Evolutionary conservation across 1,284 basidiomycete species (phyloP).

Genomic region (Takashimella tepidaria): DNA sequence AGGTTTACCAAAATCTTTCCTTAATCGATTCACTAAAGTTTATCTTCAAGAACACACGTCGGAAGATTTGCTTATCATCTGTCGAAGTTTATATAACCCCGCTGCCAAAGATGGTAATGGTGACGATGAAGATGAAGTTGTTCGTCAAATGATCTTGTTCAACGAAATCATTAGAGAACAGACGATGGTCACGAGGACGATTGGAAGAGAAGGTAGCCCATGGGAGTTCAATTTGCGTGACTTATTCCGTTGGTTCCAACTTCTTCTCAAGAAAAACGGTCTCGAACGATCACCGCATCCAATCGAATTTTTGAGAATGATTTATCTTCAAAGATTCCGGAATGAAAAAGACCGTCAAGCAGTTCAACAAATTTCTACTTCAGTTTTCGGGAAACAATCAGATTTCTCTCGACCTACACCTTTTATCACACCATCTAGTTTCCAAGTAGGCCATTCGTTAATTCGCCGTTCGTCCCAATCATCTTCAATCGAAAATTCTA

Average conservation of each 20-base stretch:
- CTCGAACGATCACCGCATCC: slow-evolving; percentile 60
- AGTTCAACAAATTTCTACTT: slow-evolving; percentile 61
- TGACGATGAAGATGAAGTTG: slow-evolving; percentile 50
- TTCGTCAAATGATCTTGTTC: slow-evolving; percentile 78
- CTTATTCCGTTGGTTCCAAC: slow-evolving; percentile 75
- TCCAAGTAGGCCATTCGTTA: slow-evolving; percentile 69
- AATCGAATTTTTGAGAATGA: slow-evolving; percentile 59
- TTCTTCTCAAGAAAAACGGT: slow-evolving; percentile 52
- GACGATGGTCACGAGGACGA: slow-evolving; percentile 61
- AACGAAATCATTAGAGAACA: slow-evolving; percentile 70
- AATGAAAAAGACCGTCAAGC: slow-evolving; percentile 59
- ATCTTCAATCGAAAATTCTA: slow-evolving; percentile 50
- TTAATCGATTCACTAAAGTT: slow-evolving; percentile 97
- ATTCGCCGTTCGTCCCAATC: slow-evolving; percentile 49
- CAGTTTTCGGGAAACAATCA: slow-evolving; percentile 54
- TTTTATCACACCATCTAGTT: slow-evolving; percentile 53
- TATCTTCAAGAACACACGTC: slow-evolving; percentile 82
- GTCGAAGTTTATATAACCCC: slow-evolving; percentile 66
- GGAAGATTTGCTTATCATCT: slow-evolving; percentile 75
- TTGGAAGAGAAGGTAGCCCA: slow-evolving; percentile 80
- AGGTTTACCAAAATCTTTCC: slow-evolving; percentile 93
- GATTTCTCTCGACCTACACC: slow-evolving; percentile 51
- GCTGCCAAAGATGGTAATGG: too few relatives aligned
- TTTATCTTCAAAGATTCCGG: slow-evolving; percentile 87
- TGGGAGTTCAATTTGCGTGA: slow-evolving; percentile 99